Percentiles rank a stretch among this genome's conserved stretches.
phyloP scores from a whole-genome alignment of 257 asterid species.

The Scutellaria baicalensis region DNA sequence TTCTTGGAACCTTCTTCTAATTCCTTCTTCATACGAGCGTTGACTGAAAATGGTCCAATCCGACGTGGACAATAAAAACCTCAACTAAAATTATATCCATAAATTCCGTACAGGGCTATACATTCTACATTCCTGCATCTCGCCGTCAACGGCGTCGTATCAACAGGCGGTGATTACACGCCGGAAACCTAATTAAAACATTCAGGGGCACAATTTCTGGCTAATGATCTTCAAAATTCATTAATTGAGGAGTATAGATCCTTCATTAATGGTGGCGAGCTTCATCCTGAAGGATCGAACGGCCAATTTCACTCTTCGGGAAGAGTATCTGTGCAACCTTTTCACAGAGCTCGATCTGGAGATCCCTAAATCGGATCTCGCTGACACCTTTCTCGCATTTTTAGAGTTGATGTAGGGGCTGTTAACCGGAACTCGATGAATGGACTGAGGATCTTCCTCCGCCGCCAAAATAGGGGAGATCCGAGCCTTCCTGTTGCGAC shows the following conservation, averaged over 20 bases:
- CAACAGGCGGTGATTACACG: too few relatives aligned
- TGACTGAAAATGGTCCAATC: background rate
- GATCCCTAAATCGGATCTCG: slow-evolving; percentile 21
- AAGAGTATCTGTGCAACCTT: slow-evolving; percentile 42
- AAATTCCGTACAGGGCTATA: too few relatives aligned
- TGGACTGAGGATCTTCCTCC: slow-evolving; percentile 10
- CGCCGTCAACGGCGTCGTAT: too few relatives aligned
- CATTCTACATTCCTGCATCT: too few relatives aligned
- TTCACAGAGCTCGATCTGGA: slow-evolving; percentile 42
- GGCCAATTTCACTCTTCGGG: slow-evolving; percentile 54
- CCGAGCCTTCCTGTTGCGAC: slow-evolving; percentile 36
- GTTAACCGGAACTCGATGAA: background rate
- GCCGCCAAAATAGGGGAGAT: slow-evolving; percentile 40
- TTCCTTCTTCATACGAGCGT: background rate
- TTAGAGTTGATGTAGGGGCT: background rate
- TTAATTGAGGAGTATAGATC: slow-evolving; percentile 32
- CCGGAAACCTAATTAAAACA: background rate
- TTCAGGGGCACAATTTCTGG: slow-evolving; percentile 1
- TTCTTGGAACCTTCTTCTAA: background rate
- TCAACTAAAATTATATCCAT: background rate
- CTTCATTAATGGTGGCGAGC: slow-evolving; percentile 64
- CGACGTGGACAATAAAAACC: background rate
- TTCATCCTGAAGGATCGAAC: slow-evolving; percentile 44
- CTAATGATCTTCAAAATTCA: background rate
- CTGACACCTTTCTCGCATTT: background rate